These are phyloP conservation scores for Arthroderma sp. DNA, from an alignment of 2,329 filamentous ascomycete species.

Conservation along the genomic window DNA sequence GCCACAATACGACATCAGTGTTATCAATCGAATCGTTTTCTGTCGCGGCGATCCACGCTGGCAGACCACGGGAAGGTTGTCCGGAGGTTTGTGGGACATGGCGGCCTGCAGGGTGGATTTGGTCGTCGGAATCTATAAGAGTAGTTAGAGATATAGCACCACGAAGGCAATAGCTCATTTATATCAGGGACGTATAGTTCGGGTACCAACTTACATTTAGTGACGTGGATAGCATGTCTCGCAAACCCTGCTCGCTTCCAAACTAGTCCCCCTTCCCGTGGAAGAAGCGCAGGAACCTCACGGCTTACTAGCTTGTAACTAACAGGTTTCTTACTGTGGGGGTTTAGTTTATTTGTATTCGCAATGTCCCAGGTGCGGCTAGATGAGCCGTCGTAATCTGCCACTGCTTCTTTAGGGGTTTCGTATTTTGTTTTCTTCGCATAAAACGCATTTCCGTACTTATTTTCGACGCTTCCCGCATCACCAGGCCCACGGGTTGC, in stretches of 20 bases:
- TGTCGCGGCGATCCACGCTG: conserved; percentile 56
- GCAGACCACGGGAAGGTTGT: conserved; percentile 58
- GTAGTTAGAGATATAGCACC: conserved; percentile 6
- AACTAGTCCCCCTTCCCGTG: conserved; percentile 67
- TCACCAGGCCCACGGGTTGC: conserved; percentile 56
- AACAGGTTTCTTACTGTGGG: conserved; percentile 70
- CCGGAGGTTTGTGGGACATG: conserved; percentile 83
- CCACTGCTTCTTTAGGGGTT: conserved; percentile 54
- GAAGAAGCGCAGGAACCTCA: conserved; percentile 65
- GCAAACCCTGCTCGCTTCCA: conserved; percentile 87
- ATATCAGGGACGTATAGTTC: conserved; percentile 4
- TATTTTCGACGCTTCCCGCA: conserved; percentile 70
- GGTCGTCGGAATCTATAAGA: conserved; percentile 55
- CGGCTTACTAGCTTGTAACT: conserved; percentile 83
- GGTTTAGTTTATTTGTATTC: conserved; percentile 73
- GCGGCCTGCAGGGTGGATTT: conserved; percentile 72
- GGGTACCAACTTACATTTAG: conserved; percentile 53
- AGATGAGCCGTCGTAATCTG: conserved; percentile 69
- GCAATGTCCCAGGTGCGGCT: conserved; percentile 81
- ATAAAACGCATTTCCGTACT: conserved; percentile 81
- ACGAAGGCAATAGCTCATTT: not conserved
- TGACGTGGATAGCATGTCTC: conserved; percentile 75
- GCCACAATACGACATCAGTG: conserved; percentile 81
- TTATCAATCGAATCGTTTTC: conserved; percentile 61
- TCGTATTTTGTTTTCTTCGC: conserved; percentile 68